These are phyloP conservation scores for Chalaropsis thielavioides DNA, from an alignment of 2,329 filamentous ascomycete species.

Conservation along the genomic window DNA sequence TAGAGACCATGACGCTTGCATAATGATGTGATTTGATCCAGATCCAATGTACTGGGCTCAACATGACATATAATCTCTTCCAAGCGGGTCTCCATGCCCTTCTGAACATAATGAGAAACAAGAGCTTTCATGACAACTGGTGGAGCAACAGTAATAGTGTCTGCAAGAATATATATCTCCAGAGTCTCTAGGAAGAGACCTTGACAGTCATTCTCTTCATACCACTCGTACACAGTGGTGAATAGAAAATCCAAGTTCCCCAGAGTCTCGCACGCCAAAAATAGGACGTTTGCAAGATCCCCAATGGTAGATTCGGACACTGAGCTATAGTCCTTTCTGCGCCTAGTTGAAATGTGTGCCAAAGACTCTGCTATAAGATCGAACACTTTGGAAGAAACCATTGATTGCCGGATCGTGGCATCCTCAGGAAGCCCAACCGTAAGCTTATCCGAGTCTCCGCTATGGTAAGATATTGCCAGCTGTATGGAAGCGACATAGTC, in stretches of 20 bases:
- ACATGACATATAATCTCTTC: constrained; percentile 94
- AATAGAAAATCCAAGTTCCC: constrained; percentile 72
- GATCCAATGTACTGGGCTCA: constrained; percentile 77
- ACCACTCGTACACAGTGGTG: constrained; percentile 79
- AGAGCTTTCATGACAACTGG: constrained; percentile 75
- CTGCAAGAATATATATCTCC: constrained; percentile 75
- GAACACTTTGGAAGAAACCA: constrained; percentile 77
- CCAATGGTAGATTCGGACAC: constrained; percentile 9
- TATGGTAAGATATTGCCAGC: constrained; percentile 83
- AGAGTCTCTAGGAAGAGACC: constrained; percentile 75
- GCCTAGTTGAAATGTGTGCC: constrained; percentile 41
- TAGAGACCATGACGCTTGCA: constrained; percentile 89
- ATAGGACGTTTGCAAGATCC: constrained; percentile 69
- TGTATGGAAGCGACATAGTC: constrained; percentile 87
- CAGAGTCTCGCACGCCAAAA: constrained; percentile 67
- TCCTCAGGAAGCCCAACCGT: constrained; percentile 90
- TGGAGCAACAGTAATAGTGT: constrained; percentile 58
- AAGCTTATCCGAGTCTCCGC: constrained; percentile 79
- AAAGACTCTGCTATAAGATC: constrained; percentile 90
- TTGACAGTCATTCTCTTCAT: constrained; percentile 41
- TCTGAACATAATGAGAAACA: constrained; percentile 64
- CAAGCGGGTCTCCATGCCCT: constrained; percentile 59
- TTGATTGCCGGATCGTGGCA: constrained; percentile 53
- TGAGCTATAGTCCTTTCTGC: constrained; percentile 4
- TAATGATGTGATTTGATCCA: constrained; percentile 79